Evolutionary conservation across 148 eudicot species (phyloP), one percentile per base, ranked within the genome.

Genomic region (Cornus florida): DNA sequence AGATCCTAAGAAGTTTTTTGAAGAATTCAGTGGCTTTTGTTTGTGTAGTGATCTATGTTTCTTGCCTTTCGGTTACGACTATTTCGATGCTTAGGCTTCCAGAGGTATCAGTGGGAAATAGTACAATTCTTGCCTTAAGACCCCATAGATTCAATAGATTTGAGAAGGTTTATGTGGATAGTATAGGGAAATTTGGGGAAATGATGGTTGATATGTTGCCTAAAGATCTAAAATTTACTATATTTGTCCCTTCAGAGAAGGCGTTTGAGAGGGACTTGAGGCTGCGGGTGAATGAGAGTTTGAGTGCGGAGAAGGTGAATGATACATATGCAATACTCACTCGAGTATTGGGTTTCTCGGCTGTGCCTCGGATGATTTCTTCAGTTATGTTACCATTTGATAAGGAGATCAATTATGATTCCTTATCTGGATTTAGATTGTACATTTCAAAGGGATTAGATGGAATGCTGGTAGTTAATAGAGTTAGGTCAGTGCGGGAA

Each of bases 121-220:
- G 31, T 35, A 16, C 74, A 20, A 32, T 32, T 10, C 64, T 66
- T 70, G 48, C 73, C 78, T 73, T 57, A 66, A 70, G 72, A 17
- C 67, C 66, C 10, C 82, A 72, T 56, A 72, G 71, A 56, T 60
- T 24, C 10, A 86, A 72, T 56, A 72, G 69, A 56, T 60, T 24
- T 6, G 66, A 11, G 78, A 75, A 46, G 3, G 10, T 16, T 43
- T 4, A 24, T 31, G 71, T 59, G 3, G 77, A 69, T 43, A 83
- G 68, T 33, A 73, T 88, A 48, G 94, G 97, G 5, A 80, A 75
- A 65, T 88, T 93, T 77, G 97, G 97, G 69, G 75, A 86, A 73
- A 86, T 87, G 88, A 80, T 92, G 77, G 74, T 95, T 69, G 89
- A 85, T 56, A 90, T 95, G 99, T 82, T 96, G 67, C 98, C 98